Conservation (phyloP, 116 monocot genomes). For the Zostera marina region DNA sequence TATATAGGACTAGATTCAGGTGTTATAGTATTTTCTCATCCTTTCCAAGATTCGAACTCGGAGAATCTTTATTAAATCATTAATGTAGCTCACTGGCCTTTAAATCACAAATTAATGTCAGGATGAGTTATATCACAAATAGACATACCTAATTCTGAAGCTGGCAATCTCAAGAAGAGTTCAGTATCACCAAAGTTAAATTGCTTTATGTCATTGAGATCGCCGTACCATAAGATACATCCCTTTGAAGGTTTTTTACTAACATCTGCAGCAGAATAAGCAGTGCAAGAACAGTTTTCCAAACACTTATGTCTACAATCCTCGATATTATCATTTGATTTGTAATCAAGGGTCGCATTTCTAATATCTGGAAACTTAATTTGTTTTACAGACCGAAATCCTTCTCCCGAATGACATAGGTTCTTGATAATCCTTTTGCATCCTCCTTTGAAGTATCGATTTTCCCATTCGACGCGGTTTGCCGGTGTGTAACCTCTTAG, state of each 20-base stretch:
- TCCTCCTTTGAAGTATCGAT: too few relatives aligned
- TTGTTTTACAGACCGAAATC: constrained; percentile 16
- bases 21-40: too few relatives aligned
- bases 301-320: constrained; percentile 6
- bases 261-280: neutral
- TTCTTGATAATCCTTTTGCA: neutral
- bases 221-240: constrained; percentile 5
- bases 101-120: too few relatives aligned
- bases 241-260: neutral
- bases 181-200: neutral
- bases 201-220: constrained; percentile 4
- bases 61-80: too few relatives aligned
- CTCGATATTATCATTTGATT: neutral
- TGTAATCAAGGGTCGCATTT: neutral
- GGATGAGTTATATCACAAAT: too few relatives aligned
- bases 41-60: too few relatives aligned
- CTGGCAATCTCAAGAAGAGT: constrained; percentile 6
- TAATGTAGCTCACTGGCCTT: too few relatives aligned
- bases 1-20: too few relatives aligned
- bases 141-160: neutral
- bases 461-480: too few relatives aligned
- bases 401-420: constrained; percentile 20
- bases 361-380: constrained; percentile 12
- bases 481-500: too few relatives aligned
- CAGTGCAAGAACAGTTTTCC: constrained; percentile 11